Conservation (phyloP, 495 filamentous ascomycete species). For the Neurospora sp. region DNA sequence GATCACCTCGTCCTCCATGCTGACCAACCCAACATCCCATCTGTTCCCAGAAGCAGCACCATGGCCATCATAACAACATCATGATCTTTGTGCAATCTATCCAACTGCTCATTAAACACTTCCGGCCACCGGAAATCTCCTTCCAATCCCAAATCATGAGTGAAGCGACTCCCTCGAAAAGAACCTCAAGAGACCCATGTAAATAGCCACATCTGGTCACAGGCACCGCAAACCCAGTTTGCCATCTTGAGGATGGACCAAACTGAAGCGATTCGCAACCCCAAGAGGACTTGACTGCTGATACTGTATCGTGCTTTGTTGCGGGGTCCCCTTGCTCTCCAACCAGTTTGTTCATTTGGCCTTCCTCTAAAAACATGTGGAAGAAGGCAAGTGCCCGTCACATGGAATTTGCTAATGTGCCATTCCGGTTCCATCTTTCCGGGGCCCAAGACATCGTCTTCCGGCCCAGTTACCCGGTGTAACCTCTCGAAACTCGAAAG, state of each 20-base stretch:
- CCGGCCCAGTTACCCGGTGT: neutral
- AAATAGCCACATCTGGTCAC: neutral
- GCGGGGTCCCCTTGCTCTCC: too few relatives aligned
- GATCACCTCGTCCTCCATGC: neutral
- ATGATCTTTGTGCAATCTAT: neutral
- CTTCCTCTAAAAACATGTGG: neutral
- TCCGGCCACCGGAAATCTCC: neutral
- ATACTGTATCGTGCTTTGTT: neutral
- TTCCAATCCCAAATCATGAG: neutral
- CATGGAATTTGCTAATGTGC: neutral
- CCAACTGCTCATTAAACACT: neutral
- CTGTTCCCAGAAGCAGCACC: neutral
- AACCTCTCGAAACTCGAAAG: neutral
- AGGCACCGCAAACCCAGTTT: neutral
- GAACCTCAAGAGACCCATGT: neutral
- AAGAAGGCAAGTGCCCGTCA: neutral
- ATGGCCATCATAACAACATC: neutral
- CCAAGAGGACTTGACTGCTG: neutral
- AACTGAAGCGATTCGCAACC: neutral
- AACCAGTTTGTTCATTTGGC: neutral
- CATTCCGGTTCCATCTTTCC: neutral
- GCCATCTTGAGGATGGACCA: neutral
- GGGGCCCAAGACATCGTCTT: neutral
- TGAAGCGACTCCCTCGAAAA: neutral
- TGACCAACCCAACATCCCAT: neutral